These are phyloP conservation scores for Phytophthora pluvialis DNA, from an alignment of 352 stramenopile genomes.

Conservation along the genomic window DNA sequence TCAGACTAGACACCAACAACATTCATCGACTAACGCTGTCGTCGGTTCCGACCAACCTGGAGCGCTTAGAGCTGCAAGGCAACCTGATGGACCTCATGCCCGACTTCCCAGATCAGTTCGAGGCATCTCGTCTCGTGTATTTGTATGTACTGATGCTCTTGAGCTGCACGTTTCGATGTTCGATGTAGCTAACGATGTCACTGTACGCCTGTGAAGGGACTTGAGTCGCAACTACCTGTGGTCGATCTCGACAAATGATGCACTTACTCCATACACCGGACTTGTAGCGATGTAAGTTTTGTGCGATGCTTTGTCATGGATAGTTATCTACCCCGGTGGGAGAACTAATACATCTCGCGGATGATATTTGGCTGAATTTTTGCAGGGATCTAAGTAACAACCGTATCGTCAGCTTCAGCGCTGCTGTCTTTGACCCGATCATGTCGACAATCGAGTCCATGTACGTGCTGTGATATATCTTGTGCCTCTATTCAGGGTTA, in stretches of 20 bases:
- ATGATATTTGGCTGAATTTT: neutral
- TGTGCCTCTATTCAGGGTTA: neutral
- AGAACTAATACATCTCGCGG: no score
- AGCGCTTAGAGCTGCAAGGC: conserved; percentile 52
- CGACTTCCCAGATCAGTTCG: conserved; percentile 40
- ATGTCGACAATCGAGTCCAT: conserved; percentile 54
- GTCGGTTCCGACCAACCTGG: conserved; percentile 46
- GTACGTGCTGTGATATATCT: conserved; percentile 34
- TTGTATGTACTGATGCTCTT: conserved; percentile 43
- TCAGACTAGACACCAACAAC: conserved; percentile 57
- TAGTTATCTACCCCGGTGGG: no score
- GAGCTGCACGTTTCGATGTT: neutral
- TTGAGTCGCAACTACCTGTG: conserved; percentile 72
- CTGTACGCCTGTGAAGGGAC: conserved; percentile 40
- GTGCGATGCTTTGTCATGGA: neutral
- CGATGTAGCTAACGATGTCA: neutral
- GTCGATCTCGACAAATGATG: conserved; percentile 57
- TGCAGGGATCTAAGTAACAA: conserved; percentile 66
- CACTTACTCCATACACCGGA: conserved; percentile 48
- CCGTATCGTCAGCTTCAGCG: conserved; percentile 62
- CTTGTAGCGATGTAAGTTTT: conserved; percentile 56
- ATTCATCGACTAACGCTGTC: conserved; percentile 52
- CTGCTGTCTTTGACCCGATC: conserved; percentile 52
- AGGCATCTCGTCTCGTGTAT: conserved; percentile 42
- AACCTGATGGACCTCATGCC: conserved; percentile 68